Conservation (phyloP, 2,329 filamentous ascomycete genomes). For the Talaromyces funiculosus region DNA sequence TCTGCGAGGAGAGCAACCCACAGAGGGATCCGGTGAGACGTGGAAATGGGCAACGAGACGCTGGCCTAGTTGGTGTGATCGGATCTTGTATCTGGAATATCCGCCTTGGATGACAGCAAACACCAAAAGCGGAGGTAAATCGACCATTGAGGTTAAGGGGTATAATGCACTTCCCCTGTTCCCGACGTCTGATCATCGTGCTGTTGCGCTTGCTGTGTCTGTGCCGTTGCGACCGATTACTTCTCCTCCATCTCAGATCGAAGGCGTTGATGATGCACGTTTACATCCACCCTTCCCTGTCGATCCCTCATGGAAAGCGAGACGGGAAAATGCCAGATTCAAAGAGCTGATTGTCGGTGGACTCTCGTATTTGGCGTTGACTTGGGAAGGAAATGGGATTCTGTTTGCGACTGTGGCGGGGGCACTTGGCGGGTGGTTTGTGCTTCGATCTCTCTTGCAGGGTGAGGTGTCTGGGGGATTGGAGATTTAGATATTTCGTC, state of each 20-base stretch:
- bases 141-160: slow-evolving; percentile 47
- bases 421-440: slow-evolving; percentile 37
- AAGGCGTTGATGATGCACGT: slow-evolving; percentile 31
- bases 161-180: slow-evolving; percentile 76
- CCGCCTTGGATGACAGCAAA: slow-evolving; percentile 45
- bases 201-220: slow-evolving; percentile 66
- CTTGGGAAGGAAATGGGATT: slow-evolving; percentile 43
- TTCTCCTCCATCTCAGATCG: slow-evolving; percentile 25
- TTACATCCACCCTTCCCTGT: slow-evolving; percentile 52
- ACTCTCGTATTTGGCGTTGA: slow-evolving; percentile 49
- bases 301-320: slow-evolving; percentile 52
- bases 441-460: slow-evolving; percentile 29
- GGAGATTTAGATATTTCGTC: background rate
- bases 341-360: slow-evolving; percentile 58
- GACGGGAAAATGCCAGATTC: slow-evolving; percentile 49
- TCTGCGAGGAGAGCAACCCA: slow-evolving; percentile 18
- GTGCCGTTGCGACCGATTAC: slow-evolving; percentile 53
- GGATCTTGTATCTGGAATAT: slow-evolving; percentile 70
- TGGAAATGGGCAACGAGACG: slow-evolving; percentile 77
- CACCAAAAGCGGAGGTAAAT: slow-evolving; percentile 13
- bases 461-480: slow-evolving; percentile 2
- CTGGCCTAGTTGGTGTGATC: slow-evolving; percentile 90
- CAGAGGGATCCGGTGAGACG: slow-evolving; percentile 30
- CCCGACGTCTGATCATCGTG: slow-evolving; percentile 78
- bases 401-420: slow-evolving; percentile 36